Evolutionary conservation across 345 rosid genomes (phyloP), one percentile per base, ranked within the genome.

Genomic region (Gossypium bickii): DNA sequence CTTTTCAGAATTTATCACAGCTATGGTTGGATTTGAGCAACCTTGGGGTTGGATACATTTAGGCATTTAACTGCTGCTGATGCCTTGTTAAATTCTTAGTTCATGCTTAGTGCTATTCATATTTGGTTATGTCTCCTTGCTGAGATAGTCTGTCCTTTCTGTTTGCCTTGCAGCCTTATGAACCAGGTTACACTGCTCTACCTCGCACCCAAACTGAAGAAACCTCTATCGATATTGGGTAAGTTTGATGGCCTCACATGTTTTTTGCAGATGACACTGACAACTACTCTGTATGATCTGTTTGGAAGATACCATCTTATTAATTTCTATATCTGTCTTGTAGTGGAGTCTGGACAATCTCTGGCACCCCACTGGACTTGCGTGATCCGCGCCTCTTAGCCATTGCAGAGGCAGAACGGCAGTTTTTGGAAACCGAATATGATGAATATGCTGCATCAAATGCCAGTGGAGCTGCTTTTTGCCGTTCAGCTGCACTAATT

Each of bases 341-440:
- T 81, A 91, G 98, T 66, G 94, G 93, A 80, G 97, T 94, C 70
- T 93, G 98, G 99, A 93, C 89, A 55, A 85, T 93, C 67, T 90
- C 97, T 29, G 99, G 98, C 53, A 82, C 88, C 68, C 87, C 92
- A 71, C 69, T 93, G 81, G 97, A 93, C 79, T 73, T 93, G 74
- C 83, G 78, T n/a, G 97, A 95, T 81, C 99, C 96, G 80, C 98
- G 85, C 71, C 82, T 93, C 69, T 67, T 91, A 73, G 97, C 97
- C 27, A 90, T 95, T 24, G 94, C 97, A 25, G 97, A 95, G 85
- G 94, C 97, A 29, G 99, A 95, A 75, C 92, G 86, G 9, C 94
- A 93, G 81, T 83, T 93, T 81, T 74, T 91, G 77, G 98, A 95
- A 81, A 83, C 86, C 2, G 98, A 95, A 34, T 90, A 95, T 79